A percentile compares a stretch with the other conserved stretches of the same genome.
phyloP scores from a whole-genome alignment of 441 rosid genomes.

The Codiaeum variegatum region DNA sequence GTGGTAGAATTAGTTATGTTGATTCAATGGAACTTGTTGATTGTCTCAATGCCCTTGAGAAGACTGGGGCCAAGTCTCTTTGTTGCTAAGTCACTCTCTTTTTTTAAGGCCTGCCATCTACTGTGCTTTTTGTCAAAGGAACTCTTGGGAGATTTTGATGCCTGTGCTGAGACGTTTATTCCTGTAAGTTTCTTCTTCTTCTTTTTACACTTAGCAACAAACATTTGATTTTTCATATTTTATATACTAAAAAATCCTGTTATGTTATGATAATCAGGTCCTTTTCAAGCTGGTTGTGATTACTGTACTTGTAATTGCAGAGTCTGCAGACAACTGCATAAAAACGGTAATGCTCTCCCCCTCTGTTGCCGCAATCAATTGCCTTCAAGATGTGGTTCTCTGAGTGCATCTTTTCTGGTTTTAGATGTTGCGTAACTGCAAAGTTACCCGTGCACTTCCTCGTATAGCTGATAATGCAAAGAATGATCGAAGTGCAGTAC shows the following conservation, averaged over 20 bases:
- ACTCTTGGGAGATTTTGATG: slow-evolving; percentile 88
- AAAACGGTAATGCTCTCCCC: slow-evolving; percentile 61
- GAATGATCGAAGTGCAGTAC: slow-evolving; percentile 83
- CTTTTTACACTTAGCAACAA: neutral
- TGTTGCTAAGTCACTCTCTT: slow-evolving; percentile 25
- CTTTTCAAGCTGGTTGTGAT: slow-evolving; percentile 99
- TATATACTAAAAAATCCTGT: slow-evolving; percentile 12
- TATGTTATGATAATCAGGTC: slow-evolving; percentile 66
- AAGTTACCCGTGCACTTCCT: slow-evolving; percentile 87
- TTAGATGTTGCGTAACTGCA: slow-evolving; percentile 95
- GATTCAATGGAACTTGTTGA: neutral
- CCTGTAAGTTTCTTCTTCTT: slow-evolving; percentile 55
- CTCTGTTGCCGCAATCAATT: slow-evolving; percentile 9
- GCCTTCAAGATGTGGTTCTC: slow-evolving; percentile 21
- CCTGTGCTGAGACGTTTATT: slow-evolving; percentile 86
- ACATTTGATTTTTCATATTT: slow-evolving; percentile 3
- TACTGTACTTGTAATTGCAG: slow-evolving; percentile 99
- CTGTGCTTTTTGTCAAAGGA: slow-evolving; percentile 92
- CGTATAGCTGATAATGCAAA: slow-evolving; percentile 90
- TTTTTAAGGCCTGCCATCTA: slow-evolving; percentile 83
- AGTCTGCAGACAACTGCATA: slow-evolving; percentile 98
- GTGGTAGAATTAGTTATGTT: neutral
- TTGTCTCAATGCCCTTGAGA: neutral
- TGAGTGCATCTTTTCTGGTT: slow-evolving; percentile 14
- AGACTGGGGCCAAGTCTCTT: slow-evolving; percentile 12